phyloP scores from a whole-genome alignment of 2,329 filamentous ascomycete species.

The Hypoxylon sp. region DNA sequence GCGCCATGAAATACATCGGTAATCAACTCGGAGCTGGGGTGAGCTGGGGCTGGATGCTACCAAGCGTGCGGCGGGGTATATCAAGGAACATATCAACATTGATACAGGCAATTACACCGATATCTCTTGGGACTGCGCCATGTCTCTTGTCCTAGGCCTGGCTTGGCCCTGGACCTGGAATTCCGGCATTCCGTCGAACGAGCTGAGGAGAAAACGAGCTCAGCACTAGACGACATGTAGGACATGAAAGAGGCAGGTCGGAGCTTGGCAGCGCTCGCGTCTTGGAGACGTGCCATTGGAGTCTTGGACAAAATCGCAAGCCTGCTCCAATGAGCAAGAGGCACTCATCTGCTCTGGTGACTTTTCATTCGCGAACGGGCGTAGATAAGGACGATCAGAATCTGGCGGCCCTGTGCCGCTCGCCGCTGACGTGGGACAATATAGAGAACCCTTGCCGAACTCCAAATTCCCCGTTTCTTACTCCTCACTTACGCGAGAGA shows the following conservation, averaged over 20 bases:
- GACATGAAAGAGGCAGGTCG: slow-evolving; percentile 34
- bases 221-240: slow-evolving; percentile 22
- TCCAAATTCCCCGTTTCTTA: slow-evolving; percentile 20
- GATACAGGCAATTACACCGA: slow-evolving; percentile 30
- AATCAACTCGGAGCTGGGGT: slow-evolving; percentile 5
- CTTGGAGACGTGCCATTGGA: slow-evolving; percentile 10
- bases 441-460: slow-evolving; percentile 5
- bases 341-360: too few species aligned
- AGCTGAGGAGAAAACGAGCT: slow-evolving; percentile 11
- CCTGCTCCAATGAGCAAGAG: slow-evolving; percentile 18
- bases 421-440: slow-evolving; percentile 32
- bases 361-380: slow-evolving; percentile 8
- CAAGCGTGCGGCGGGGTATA: slow-evolving; percentile 29
- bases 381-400: slow-evolving; percentile 12
- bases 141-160: slow-evolving; percentile 20
- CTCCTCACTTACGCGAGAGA: slow-evolving; percentile 24
- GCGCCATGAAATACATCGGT: slow-evolving; percentile 20
- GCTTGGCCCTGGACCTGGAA: slow-evolving; percentile 14
- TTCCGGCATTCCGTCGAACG: slow-evolving; percentile 22
- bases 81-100: slow-evolving; percentile 28
- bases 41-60: slow-evolving; percentile 4
- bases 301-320: slow-evolving; percentile 1
- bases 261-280: slow-evolving; percentile 29
- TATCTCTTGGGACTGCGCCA: slow-evolving; percentile 33
- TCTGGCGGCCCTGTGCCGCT: too few species aligned